These are phyloP conservation scores for Pseudoturritis turrita DNA, from an alignment of 345 rosid species.

Conservation along the genomic window DNA sequence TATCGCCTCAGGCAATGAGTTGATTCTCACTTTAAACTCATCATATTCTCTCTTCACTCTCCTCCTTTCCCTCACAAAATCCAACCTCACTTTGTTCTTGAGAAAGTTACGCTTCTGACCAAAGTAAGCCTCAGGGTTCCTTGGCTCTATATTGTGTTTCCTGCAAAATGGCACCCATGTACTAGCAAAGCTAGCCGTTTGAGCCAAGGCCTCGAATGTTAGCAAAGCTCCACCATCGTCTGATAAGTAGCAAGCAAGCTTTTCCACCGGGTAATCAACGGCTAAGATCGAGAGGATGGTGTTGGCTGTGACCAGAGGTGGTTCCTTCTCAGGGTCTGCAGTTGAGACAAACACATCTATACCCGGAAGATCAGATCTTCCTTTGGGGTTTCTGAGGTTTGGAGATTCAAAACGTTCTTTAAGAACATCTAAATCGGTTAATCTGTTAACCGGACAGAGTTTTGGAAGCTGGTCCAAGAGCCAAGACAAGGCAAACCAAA, in stretches of 20 bases:
- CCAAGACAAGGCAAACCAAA: slow-evolving; percentile 86
- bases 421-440: slow-evolving; percentile 60
- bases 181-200: slow-evolving; percentile 74
- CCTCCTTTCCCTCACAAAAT: slow-evolving; percentile 76
- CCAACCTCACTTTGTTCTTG: slow-evolving; percentile 67
- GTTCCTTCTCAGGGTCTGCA: slow-evolving; percentile 82
- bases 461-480: slow-evolving; percentile 73
- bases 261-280: slow-evolving; percentile 77
- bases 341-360: slow-evolving; percentile 75
- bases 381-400: slow-evolving; percentile 68
- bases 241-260: slow-evolving; percentile 69
- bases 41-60: slow-evolving; percentile 82
- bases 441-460: slow-evolving; percentile 74
- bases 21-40: slow-evolving; percentile 78
- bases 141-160: slow-evolving; percentile 64
- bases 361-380: slow-evolving; percentile 75
- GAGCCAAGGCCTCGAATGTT: slow-evolving; percentile 73
- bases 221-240: slow-evolving; percentile 76
- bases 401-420: slow-evolving; percentile 68
- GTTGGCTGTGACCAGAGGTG: slow-evolving; percentile 77
- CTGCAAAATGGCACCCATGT: slow-evolving; percentile 80
- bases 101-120: slow-evolving; percentile 68
- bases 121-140: slow-evolving; percentile 77
- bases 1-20: slow-evolving; percentile 63
- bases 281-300: slow-evolving; percentile 70